A percentile compares a stretch with the other conserved stretches of the same genome.
These are phyloP conservation scores for Inga oerstediana DNA, from an alignment of 306 rosid genomes.

Conservation along the genomic window DNA sequence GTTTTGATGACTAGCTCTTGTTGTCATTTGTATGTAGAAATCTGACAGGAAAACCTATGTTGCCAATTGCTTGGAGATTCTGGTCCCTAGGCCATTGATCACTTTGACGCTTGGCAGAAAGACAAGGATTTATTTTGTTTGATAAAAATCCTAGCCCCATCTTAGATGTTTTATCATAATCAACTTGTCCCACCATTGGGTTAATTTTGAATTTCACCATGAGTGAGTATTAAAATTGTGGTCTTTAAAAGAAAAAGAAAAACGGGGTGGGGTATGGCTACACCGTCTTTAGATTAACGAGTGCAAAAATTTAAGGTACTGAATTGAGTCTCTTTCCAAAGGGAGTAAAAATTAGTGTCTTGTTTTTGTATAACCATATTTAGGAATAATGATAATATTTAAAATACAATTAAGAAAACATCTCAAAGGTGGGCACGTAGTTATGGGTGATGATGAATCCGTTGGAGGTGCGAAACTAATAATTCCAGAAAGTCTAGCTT, in stretches of 20 bases:
- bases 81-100: neutral
- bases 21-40: constrained; percentile 14
- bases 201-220: neutral
- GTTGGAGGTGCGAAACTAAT: neutral
- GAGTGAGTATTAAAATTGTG: neutral
- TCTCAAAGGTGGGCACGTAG: neutral
- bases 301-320: neutral
- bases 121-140: neutral
- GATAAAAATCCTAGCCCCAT: neutral
- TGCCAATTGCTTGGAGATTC: constrained; percentile 9
- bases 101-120: neutral
- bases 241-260: neutral
- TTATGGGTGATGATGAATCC: neutral
- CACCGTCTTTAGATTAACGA: neutral
- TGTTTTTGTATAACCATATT: neutral
- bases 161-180: neutral
- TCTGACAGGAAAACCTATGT: neutral
- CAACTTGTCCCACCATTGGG: neutral
- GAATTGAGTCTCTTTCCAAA: neutral
- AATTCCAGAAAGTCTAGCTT: neutral
- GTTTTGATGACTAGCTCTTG: constrained; percentile 16
- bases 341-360: neutral
- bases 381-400: neutral
- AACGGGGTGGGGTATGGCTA: neutral
- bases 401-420: no score